phyloP scores from a whole-genome alignment of 768 basidiomycete species.

The Russula griseocarnosa region DNA sequence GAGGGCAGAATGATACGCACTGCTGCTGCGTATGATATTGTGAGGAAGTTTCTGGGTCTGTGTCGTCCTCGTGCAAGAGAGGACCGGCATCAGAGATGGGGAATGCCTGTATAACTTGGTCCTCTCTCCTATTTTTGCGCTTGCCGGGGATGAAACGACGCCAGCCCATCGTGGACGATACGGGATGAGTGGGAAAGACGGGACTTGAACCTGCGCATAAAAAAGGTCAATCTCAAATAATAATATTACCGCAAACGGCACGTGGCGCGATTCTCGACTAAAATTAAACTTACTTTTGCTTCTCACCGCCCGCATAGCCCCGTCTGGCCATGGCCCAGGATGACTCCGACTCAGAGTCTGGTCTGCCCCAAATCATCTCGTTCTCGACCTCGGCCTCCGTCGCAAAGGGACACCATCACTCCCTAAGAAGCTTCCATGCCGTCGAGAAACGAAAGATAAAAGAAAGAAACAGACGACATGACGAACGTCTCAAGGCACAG shows the following conservation, averaged over 20 bases:
- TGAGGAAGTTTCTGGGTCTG: conserved; percentile 8
- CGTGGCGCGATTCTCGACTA: conserved; percentile 13
- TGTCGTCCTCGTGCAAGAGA: conserved; percentile 11
- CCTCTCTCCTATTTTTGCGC: conserved; percentile 17
- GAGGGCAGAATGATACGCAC: conserved; percentile 6
- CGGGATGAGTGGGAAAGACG: conserved; percentile 11
- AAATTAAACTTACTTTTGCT: conserved; percentile 15
- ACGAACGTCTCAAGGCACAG: conserved; percentile 27
- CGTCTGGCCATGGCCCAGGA: conserved; percentile 4
- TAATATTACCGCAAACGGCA: conserved; percentile 12
- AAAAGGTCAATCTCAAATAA: conserved; percentile 10
- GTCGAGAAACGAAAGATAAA: conserved; percentile 20
- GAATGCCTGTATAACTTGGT: conserved; percentile 18
- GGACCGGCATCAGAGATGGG: conserved; percentile 15
- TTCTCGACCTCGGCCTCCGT: conserved; percentile 24
- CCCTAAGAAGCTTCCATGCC: conserved; percentile 14
- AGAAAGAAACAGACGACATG: conserved; percentile 23
- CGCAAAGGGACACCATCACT: conserved; percentile 16
- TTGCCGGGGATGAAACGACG: conserved; percentile 22
- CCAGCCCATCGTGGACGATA: conserved; percentile 17
- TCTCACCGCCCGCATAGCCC: neutral
- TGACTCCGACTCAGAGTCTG: conserved; percentile 26
- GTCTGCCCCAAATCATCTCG: conserved; percentile 22
- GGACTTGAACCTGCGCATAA: neutral
- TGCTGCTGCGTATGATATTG: neutral